phyloP scores from a whole-genome alignment of 495 filamentous ascomycete species.

The Acidiella bohemica region DNA sequence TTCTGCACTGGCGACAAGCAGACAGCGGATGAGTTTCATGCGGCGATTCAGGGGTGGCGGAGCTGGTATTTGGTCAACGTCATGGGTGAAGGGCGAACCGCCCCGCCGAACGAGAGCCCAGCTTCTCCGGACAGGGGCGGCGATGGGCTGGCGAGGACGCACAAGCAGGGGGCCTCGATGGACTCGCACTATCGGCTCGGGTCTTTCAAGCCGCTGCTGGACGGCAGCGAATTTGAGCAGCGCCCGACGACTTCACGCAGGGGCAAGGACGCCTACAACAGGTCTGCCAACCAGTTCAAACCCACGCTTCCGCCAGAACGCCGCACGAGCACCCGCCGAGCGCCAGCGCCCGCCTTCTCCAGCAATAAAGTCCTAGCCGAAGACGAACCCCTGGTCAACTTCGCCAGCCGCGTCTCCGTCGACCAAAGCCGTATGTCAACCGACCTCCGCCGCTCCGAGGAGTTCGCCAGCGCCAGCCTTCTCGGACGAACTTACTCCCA shows the following conservation, averaged over 20 bases:
- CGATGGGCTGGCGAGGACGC: neutral
- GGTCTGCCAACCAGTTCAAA: conserved; percentile 14
- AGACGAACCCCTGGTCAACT: conserved; percentile 15
- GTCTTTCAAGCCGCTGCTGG: conserved; percentile 40
- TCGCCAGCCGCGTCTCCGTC: conserved; percentile 4
- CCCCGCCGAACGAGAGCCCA: neutral
- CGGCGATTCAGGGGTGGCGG: conserved; percentile 62
- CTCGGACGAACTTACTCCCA: conserved; percentile 51
- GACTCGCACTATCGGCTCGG: conserved; percentile 40
- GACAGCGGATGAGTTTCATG: conserved; percentile 53
- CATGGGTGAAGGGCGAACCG: conserved; percentile 39
- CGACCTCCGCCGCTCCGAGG: conserved; percentile 4
- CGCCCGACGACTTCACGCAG: conserved; percentile 12
- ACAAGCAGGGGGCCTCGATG: conserved; percentile 15
- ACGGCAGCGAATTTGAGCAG: conserved; percentile 2
- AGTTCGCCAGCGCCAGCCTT: conserved; percentile 43
- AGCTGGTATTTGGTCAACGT: conserved; percentile 74
- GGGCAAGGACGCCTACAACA: conserved; percentile 5
- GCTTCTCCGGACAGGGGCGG: neutral
- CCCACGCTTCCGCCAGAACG: conserved; percentile 12
- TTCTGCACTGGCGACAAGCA: conserved; percentile 64
- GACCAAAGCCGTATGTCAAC: conserved; percentile 7
- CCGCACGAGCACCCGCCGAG: conserved; percentile 2
- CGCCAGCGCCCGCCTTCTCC: conserved; percentile 1
- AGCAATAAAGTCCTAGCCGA: conserved; percentile 22